Percentiles rank a stretch among this genome's conserved stretches.
Evolutionary conservation across 2,329 filamentous ascomycete species (phyloP).

Genomic region (Tolypocladium pustulatum): DNA sequence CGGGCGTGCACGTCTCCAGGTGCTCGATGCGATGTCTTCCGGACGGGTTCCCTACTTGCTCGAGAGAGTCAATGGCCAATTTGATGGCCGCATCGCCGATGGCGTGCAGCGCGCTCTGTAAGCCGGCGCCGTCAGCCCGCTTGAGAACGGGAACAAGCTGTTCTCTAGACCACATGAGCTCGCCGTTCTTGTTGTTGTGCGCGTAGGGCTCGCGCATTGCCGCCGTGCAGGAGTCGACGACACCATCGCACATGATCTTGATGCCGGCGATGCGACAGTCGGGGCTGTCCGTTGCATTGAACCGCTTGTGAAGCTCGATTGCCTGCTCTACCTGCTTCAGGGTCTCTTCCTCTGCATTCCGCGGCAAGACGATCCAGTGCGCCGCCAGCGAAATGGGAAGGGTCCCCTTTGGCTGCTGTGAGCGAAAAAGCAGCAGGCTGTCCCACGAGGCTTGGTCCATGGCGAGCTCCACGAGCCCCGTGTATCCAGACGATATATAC

Average conservation of each 20-base stretch:
- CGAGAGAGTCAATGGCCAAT: constrained; percentile 43
- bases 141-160: constrained; percentile 31
- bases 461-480: neutral
- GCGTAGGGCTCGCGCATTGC: neutral
- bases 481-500: neutral
- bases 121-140: constrained; percentile 36
- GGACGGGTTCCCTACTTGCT: constrained; percentile 24
- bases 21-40: constrained; percentile 53
- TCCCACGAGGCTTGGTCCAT: neutral
- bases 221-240: neutral
- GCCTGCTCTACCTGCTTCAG: neutral
- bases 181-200: neutral
- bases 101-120: constrained; percentile 53
- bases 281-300: neutral
- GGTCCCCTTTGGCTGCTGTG: neutral
- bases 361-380: neutral
- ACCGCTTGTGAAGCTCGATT: neutral
- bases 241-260: neutral
- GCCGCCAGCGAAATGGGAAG: neutral
- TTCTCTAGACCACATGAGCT: neutral
- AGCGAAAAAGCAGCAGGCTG: neutral
- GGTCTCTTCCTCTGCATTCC: neutral
- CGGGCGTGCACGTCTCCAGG: constrained; percentile 44
- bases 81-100: constrained; percentile 50
- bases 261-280: neutral